Percentiles rank a stretch among this genome's conserved stretches.
phyloP scores from a whole-genome alignment of 345 rosid genomes.

The Populus davidiana region DNA sequence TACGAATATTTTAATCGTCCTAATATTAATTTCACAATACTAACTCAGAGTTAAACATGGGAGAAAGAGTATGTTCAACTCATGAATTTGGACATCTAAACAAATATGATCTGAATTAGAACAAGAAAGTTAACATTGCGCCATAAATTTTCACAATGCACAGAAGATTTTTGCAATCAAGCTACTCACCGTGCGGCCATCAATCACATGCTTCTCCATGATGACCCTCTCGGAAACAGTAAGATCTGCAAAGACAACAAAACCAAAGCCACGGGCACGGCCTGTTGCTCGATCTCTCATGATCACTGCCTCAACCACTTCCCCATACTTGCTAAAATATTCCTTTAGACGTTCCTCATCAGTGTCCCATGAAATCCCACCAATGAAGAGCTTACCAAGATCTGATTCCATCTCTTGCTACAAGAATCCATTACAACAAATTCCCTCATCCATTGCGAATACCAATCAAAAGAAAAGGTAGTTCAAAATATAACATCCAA shows the following conservation, averaged over 20 bases:
- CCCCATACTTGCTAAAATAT: slow-evolving; percentile 80
- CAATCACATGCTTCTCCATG: slow-evolving; percentile 87
- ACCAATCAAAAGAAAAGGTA: slow-evolving; percentile 14
- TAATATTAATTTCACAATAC: neutral
- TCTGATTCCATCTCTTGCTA: slow-evolving; percentile 88
- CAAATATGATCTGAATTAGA: neutral
- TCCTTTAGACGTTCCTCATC: slow-evolving; percentile 86
- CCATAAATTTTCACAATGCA: slow-evolving; percentile 12
- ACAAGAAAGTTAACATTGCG: neutral
- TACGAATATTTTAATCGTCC: neutral
- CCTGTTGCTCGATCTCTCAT: slow-evolving; percentile 96
- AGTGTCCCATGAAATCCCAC: slow-evolving; percentile 99
- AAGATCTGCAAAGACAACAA: slow-evolving; percentile 86
- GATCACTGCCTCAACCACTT: slow-evolving; percentile 90
- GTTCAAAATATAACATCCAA: slow-evolving; percentile 8
- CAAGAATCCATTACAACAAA: slow-evolving; percentile 32
- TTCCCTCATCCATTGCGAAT: slow-evolving; percentile 30
- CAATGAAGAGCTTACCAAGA: slow-evolving; percentile 98
- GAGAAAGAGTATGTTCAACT: neutral
- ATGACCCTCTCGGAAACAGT: slow-evolving; percentile 86
- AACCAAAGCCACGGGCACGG: slow-evolving; percentile 96
- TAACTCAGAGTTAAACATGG: neutral
- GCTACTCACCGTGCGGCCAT: slow-evolving; percentile 83
- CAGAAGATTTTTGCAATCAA: slow-evolving; percentile 9
- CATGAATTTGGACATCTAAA: neutral